A percentile compares a stretch with the other conserved stretches of the same genome.
These are phyloP conservation scores for Fusarium kyushuense DNA, from an alignment of 2,329 filamentous ascomycete species.

Conservation along the genomic window DNA sequence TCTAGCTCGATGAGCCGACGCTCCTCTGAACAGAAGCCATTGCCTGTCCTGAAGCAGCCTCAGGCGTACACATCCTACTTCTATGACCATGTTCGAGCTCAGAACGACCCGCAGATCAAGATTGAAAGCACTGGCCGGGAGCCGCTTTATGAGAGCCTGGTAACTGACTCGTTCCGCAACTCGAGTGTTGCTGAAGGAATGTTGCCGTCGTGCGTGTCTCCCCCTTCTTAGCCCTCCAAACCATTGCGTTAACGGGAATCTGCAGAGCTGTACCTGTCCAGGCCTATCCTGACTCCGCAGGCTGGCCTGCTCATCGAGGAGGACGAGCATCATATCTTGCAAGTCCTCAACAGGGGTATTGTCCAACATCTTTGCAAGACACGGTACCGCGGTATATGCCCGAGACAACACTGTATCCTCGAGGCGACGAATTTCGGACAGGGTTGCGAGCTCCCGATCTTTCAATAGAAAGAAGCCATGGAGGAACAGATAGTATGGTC, in stretches of 20 bases:
- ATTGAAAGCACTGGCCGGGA: constrained; percentile 4
- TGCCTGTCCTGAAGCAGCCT: constrained; percentile 27
- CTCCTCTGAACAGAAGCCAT: constrained; percentile 36
- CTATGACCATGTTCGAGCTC: constrained; percentile 9
- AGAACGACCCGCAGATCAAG: constrained; percentile 16
- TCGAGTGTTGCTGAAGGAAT: constrained; percentile 14
- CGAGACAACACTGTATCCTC: constrained; percentile 14
- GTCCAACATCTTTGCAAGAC: constrained; percentile 14
- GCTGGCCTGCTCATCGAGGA: constrained; percentile 31
- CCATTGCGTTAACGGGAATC: constrained; percentile 13
- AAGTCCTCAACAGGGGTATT: constrained; percentile 10
- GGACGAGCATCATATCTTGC: constrained; percentile 4
- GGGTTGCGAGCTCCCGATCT: constrained; percentile 25
- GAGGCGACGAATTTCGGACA: constrained; percentile 5
- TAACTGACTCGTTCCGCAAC: constrained; percentile 10
- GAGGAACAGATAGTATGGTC: constrained; percentile 3
- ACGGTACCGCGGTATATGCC: constrained; percentile 19
- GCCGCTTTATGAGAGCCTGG: constrained; percentile 14
- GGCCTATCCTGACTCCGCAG: constrained; percentile 13
- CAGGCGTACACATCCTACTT: constrained; percentile 14
- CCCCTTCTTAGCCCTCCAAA: not conserved
- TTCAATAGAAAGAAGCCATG: constrained; percentile 1
- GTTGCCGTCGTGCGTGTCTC: constrained; percentile 31
- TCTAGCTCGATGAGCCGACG: constrained; percentile 27
- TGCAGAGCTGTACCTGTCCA: constrained; percentile 20